Evolutionary conservation across 345 rosid species (phyloP), one percentile per base, ranked within the genome.

Genomic region (Psidium guajava): DNA sequence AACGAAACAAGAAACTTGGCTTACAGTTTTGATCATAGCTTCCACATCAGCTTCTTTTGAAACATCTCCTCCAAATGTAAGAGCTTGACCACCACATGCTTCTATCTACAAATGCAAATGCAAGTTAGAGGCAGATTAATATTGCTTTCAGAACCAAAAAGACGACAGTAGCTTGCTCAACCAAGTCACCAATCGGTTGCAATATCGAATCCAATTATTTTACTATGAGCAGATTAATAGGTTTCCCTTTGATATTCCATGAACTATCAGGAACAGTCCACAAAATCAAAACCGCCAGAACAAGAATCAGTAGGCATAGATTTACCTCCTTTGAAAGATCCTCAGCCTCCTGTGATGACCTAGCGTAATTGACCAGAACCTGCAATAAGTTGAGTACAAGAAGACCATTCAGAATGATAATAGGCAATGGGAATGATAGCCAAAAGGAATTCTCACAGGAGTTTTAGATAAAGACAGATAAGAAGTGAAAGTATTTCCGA

Each of bases 271-370:
- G 44, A 69, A 5, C 6, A 2, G 77, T 69, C 47, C 47, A 69
- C 44, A 32, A 69, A 16, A 69, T 32, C 77, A 32, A 64, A 69
- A 69, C 24, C 44, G 32, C 77, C 77, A 69, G 42, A 14, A 69
- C 77, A 69, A 69, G 24, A 69, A 69, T 69, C 77, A 69, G 59
- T 56, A 82, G 83, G 44, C 44, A 61, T 8, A 44, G n/a, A 83
- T 42, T 87, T 84, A 95, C 98, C 98, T 96, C 94, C 88, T 93
- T 92, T 83, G 93, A 91, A 85, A 97, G 98, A 87, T 96, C 99
- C 85, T 97, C 98, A n/a, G 99, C 98, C 85, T 97, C 98, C 90
- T 94, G 91, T 82, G 98, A 92, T 81, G 99, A 97, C 89, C 96
- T 91, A 83, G 98, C 98, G 87, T 97, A 97, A 87, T 96, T 97